Base-by-base conservation (phyloP, 352 stramenopile genomes). In the Peronospora tabacina region DNA sequence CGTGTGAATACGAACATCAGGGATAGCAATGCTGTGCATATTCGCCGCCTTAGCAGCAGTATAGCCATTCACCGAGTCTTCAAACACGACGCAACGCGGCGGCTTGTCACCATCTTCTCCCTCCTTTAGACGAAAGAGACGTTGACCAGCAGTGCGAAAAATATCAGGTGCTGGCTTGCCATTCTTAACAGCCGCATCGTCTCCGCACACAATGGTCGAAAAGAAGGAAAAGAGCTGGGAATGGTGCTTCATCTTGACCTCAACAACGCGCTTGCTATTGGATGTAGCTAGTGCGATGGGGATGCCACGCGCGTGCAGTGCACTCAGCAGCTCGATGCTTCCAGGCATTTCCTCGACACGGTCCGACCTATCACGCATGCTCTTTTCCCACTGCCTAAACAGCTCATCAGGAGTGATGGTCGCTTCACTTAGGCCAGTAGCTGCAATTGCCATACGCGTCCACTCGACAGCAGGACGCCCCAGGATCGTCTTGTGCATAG, bases 91-190 rank as follows among this genome's bases (percentile, higher is more conserved):
- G 48, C 70, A 89, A 33, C 61, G 57, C n/a, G 70, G 64, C 28
- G 47, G 38, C 12, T 60, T 58, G 24, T 65, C 51, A 24, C 55
- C 61, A 15, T 60, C 45, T 5, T 67, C 51, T 19, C 58, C 63
- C 26, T 76, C 56, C 20, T 63, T 54, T 3, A 71, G 46, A 32
- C 65, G 56, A 43, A 82, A 70, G 15, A 90, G 60, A 5, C 79
- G 66, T 47, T 76, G 61, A 8, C 64, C 75, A 2, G 82, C 79
- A 5, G 66, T 71, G 29, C 82, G 63, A 47, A 92, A 92, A 66
- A 92, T 92, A 51, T 92, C 79, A 7, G 82, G 82, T 34, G 71
- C 74, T 4, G 82, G 82, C 42, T 92, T 92, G 41, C 82, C 82
- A 16, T 55, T 56, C 43, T 75, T 70, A 7, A 92, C 76, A 4